These are phyloP conservation scores for Cordia subcordata DNA, from an alignment of 257 asterid species.

Conservation along the genomic window DNA sequence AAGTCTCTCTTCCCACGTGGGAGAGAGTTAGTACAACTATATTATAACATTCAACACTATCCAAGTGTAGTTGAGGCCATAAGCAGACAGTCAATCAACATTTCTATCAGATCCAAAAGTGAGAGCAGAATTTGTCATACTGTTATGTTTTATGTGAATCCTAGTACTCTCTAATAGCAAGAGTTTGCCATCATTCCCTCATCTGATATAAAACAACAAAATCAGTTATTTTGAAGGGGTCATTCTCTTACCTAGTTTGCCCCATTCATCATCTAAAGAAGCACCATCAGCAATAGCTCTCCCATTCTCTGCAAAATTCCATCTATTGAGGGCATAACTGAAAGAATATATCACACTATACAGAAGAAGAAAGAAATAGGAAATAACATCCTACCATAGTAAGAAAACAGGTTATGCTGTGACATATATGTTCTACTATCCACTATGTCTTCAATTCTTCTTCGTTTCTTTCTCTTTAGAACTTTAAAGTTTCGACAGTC, in stretches of 20 bases:
- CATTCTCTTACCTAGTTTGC: constrained; percentile 41
- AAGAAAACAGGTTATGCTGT: constrained; percentile 62
- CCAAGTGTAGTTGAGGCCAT: too few species aligned
- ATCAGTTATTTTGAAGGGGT: neutral
- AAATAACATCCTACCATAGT: constrained; percentile 38
- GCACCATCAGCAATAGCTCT: constrained; percentile 29
- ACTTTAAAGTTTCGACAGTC: constrained; percentile 17
- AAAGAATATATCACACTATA: neutral
- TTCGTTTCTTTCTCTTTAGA: constrained; percentile 64
- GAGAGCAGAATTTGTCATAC: too few species aligned
- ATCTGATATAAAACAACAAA: neutral
- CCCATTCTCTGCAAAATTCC: constrained; percentile 47
- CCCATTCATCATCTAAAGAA: constrained; percentile 17
- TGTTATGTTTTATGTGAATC: too few species aligned
- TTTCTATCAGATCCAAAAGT: too few species aligned
- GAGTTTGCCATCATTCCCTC: too few species aligned
- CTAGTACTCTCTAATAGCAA: too few species aligned
- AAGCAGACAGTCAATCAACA: too few species aligned
- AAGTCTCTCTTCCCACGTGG: too few species aligned
- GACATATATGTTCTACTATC: constrained; percentile 57
- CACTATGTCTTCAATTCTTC: constrained; percentile 39
- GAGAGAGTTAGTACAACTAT: too few species aligned
- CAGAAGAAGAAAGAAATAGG: neutral
- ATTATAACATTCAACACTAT: too few species aligned
- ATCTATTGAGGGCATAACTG: constrained; percentile 9